Base-by-base conservation (phyloP, 2,329 filamentous ascomycete species). In the Dryadomyces quercivorus region DNA sequence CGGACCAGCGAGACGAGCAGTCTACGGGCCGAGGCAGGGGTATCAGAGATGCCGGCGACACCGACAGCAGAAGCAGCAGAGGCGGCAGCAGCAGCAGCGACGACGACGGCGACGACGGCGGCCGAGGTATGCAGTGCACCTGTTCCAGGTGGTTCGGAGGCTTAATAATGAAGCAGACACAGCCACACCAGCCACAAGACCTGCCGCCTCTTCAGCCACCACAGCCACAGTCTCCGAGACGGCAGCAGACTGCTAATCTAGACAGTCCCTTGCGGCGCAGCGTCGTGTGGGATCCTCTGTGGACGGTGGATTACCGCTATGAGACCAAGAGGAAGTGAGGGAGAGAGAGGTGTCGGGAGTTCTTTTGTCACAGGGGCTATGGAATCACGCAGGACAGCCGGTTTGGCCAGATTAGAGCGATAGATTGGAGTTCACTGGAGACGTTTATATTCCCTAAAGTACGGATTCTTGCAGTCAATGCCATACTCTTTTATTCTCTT, bases 231-330 rank as follows among this genome's bases (percentile, higher is more conserved):
- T 13, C 10, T 40, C 36, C 36, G 53, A 12, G 16, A 16, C 15
- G 8, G 42, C 16, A 18, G 42, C 42, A 44, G 42, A n/a, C 8
- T n/a, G 38, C 50, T 2, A 26, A 12, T 3, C 44, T 67, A 61
- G 59, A 71, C 53, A 72, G 70, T 56, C 64, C 71, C 22, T 67
- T 64, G n/a, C 77, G 72, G 65, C 76, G 67, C 61, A 80, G 76
- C 31, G 69, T 82, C 4, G 72, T 83, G 10, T 85, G 80, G 79
- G 80, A 82, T 59, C 74, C 77, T 13, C 66, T 84, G 16, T 84
- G 81, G 80, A 80, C 72, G 58, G 63, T 82, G 26, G 80, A 84
- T 61, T 71, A 81, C 48, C 80, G 70, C 58, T 75, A 78, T 51
- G 78, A 46, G 8, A 26, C 20, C 42, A 44, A 44, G 42, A 44